Conservation (phyloP, 2,329 filamentous ascomycete species). For the Ascosphaera apis region DNA sequence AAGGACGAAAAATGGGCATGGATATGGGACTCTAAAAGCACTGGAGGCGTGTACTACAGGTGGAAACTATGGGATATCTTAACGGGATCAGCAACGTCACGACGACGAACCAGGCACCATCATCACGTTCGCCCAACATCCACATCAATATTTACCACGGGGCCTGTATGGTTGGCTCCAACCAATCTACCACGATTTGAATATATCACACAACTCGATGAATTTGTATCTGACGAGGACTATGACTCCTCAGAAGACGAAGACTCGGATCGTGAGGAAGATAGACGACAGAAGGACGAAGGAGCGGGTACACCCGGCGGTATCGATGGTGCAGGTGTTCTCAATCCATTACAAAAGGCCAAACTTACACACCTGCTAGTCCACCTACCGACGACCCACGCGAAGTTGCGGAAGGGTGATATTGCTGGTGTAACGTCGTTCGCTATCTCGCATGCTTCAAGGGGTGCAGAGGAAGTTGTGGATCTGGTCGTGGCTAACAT, state of each 20-base stretch:
- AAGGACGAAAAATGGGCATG: slow-evolving; percentile 79
- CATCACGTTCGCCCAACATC: slow-evolving; percentile 32
- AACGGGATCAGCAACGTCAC: slow-evolving; percentile 28
- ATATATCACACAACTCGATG: slow-evolving; percentile 50
- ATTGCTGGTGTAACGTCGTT: slow-evolving; percentile 71
- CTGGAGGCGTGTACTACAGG: slow-evolving; percentile 71
- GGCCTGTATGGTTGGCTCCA: slow-evolving; percentile 55
- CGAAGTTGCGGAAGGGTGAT: slow-evolving; percentile 58
- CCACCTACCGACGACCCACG: slow-evolving; percentile 52
- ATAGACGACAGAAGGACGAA: slow-evolving; percentile 20
- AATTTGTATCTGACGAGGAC: slow-evolving; percentile 63
- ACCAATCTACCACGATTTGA: slow-evolving; percentile 56
- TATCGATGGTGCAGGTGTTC: slow-evolving; percentile 35
- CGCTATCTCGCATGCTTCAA: slow-evolving; percentile 65
- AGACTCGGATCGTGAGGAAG: slow-evolving; percentile 27
- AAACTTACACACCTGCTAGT: slow-evolving; percentile 68
- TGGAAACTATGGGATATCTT: slow-evolving; percentile 76
- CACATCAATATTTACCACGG: slow-evolving; percentile 44
- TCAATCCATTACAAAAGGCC: slow-evolving; percentile 64
- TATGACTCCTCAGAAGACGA: slow-evolving; percentile 79
- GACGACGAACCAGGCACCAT: slow-evolving; percentile 8
- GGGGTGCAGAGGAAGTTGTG: slow-evolving; percentile 78
- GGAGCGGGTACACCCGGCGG: slow-evolving; percentile 17
- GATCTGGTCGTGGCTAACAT: slow-evolving; percentile 69
- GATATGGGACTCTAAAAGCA: slow-evolving; percentile 67